Percentiles rank a stretch among this genome's conserved stretches.
These are phyloP conservation scores for Chytriomyces sp. DNA, from an alignment of 192 early-diverging fungal genomes.

Conservation along the genomic window DNA sequence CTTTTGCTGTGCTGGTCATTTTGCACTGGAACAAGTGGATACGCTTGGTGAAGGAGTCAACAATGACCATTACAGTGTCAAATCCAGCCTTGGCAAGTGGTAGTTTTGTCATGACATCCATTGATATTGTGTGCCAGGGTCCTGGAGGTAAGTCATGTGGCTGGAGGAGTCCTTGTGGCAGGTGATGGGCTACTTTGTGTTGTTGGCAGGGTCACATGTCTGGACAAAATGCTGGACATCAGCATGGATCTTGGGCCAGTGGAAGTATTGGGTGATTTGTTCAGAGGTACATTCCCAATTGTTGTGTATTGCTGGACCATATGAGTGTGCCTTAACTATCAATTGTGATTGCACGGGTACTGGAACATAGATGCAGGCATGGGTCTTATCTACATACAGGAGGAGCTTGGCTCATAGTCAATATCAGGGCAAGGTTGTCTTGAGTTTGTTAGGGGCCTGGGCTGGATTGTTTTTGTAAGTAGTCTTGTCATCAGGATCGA, in stretches of 20 bases:
- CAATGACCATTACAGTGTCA: neutral
- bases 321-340: too few species aligned
- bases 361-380: neutral
- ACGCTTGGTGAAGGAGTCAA: neutral
- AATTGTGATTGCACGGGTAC: too few species aligned
- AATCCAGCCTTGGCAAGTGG: neutral
- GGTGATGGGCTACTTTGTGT: conserved; percentile 24
- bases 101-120: conserved; percentile 18
- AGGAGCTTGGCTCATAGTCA: conserved; percentile 2
- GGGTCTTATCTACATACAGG: neutral
- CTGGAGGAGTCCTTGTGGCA: conserved; percentile 30
- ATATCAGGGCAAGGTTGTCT: neutral
- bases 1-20: neutral
- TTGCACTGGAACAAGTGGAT: neutral
- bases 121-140: conserved; percentile 3
- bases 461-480: neutral
- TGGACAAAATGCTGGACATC: conserved; percentile 12
- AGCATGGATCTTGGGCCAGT: conserved; percentile 21
- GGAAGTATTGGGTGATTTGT: conserved; percentile 14
- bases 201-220: conserved; percentile 22
- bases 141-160: conserved; percentile 10
- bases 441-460: neutral
- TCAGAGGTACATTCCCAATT: too few species aligned
- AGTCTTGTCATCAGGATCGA: neutral
- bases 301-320: too few species aligned